phyloP scores from a whole-genome alignment of 163 green algal genomes.

The Scenedesmus sp. region DNA sequence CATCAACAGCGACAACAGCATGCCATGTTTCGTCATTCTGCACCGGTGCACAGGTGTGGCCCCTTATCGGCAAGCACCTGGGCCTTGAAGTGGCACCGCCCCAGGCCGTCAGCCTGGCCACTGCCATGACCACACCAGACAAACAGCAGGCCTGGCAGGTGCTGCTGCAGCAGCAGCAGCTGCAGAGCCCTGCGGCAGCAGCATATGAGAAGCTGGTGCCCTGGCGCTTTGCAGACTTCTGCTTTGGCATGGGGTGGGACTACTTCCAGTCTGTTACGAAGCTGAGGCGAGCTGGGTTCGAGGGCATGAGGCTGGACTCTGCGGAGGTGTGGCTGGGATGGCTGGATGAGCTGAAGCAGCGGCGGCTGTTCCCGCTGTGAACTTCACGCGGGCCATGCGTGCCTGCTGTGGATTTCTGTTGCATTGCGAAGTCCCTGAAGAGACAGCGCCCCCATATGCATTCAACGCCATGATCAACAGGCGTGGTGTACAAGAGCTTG shows the following conservation, averaged over 20 bases:
- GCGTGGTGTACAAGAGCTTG: too few relatives aligned
- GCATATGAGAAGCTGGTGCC: constrained; percentile 58
- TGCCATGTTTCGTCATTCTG: background rate
- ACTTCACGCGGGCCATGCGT: background rate
- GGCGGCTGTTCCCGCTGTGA: constrained; percentile 34
- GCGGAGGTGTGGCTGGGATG: constrained; percentile 43
- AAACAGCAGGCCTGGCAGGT: constrained; percentile 58
- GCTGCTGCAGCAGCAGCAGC: constrained; percentile 55
- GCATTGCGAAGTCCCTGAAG: background rate
- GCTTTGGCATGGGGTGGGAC: constrained; percentile 48
- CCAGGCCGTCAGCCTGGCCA: constrained; percentile 27
- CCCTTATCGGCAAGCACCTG: constrained; percentile 59
- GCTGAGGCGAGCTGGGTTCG: constrained; percentile 55
- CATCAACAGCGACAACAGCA: too few relatives aligned
- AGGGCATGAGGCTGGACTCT: constrained; percentile 53
- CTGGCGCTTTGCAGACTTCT: constrained; percentile 60
- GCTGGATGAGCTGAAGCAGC: constrained; percentile 42
- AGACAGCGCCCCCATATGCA: too few relatives aligned
- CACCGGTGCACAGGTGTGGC: constrained; percentile 59
- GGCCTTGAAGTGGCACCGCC: constrained; percentile 47
- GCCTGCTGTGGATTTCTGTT: background rate
- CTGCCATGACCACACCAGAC: constrained; percentile 52
- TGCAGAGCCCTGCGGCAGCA: constrained; percentile 30
- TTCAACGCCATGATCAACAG: too few relatives aligned
- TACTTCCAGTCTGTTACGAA: constrained; percentile 55